Conservation (phyloP, 2,329 filamentous ascomycete genomes). For the Alternaria hordeiaustralica region DNA sequence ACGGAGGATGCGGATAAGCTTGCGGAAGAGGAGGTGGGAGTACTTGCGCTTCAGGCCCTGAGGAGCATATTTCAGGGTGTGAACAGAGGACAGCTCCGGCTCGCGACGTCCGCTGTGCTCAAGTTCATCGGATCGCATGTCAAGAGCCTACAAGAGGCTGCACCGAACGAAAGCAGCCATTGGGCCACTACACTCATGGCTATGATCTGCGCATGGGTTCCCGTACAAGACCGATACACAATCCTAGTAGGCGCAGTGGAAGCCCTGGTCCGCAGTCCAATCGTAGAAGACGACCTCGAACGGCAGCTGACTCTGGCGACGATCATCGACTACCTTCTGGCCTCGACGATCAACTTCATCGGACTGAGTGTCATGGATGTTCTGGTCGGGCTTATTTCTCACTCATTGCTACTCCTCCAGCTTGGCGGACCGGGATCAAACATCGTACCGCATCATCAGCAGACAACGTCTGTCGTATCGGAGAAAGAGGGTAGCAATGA, state of each 20-base stretch:
- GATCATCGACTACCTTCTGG: slow-evolving; percentile 81
- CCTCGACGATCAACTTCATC: slow-evolving; percentile 90
- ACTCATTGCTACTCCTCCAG: slow-evolving; percentile 79
- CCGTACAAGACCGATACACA: slow-evolving; percentile 92
- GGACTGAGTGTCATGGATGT: slow-evolving; percentile 97
- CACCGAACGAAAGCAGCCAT: slow-evolving; percentile 60
- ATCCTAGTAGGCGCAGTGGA: slow-evolving; percentile 86
- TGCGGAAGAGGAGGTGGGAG: slow-evolving; percentile 85
- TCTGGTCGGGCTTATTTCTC: slow-evolving; percentile 80
- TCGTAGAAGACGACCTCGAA: slow-evolving; percentile 73
- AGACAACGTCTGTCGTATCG: slow-evolving; percentile 34
- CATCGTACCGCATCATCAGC: slow-evolving; percentile 49
- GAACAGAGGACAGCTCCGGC: slow-evolving; percentile 80
- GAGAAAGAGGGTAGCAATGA: slow-evolving; percentile 29
- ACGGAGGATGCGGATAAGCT: slow-evolving; percentile 87
- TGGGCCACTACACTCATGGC: slow-evolving; percentile 87
- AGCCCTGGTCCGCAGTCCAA: slow-evolving; percentile 69
- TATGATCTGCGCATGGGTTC: slow-evolving; percentile 83
- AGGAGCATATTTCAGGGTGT: slow-evolving; percentile 85
- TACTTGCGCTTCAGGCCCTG: slow-evolving; percentile 84
- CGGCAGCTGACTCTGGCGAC: slow-evolving; percentile 77
- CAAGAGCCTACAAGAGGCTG: slow-evolving; percentile 31
- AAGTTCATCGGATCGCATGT: slow-evolving; percentile 67
- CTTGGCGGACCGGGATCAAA: slow-evolving; percentile 57
- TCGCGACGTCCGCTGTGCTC: slow-evolving; percentile 75